Conservation (phyloP, 2,329 filamentous ascomycete genomes). For the Pyricularia sp. region DNA sequence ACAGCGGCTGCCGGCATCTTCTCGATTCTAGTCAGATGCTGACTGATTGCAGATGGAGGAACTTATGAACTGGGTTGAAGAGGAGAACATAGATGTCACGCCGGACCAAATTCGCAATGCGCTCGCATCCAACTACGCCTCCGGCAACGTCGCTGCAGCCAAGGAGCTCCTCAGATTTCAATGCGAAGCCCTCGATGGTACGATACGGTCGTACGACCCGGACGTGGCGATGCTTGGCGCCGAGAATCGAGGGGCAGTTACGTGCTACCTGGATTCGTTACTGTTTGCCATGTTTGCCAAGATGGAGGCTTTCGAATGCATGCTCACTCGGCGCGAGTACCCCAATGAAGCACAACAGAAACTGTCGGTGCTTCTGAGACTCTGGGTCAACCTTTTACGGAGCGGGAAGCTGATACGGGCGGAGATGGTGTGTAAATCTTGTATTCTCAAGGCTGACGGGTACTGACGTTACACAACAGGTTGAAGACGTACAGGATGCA, state of each 20-base stretch:
- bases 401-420: constrained; percentile 73
- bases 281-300: constrained; percentile 94
- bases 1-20: background rate
- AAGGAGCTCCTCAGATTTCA: constrained; percentile 66
- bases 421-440: constrained; percentile 52
- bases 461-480: constrained; percentile 3
- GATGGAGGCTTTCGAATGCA: constrained; percentile 81
- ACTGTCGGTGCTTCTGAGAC: constrained; percentile 62
- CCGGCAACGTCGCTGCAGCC: constrained; percentile 60
- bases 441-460: too few relatives aligned
- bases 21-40: background rate
- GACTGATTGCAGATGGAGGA: constrained; percentile 23
- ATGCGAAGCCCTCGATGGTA: constrained; percentile 68
- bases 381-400: constrained; percentile 90
- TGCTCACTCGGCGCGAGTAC: constrained; percentile 72
- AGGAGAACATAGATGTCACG: constrained; percentile 31
- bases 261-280: constrained; percentile 87
- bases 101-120: constrained; percentile 45
- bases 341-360: constrained; percentile 58
- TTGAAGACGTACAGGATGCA: constrained; percentile 51
- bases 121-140: constrained; percentile 49
- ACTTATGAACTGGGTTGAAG: constrained; percentile 25
- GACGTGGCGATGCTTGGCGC: constrained; percentile 65
- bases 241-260: constrained; percentile 72
- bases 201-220: constrained; percentile 62